A percentile compares a stretch with the other conserved stretches of the same genome.
These are phyloP conservation scores for Paracamarosporium sp. DNA, from an alignment of 2,329 filamentous ascomycete species.

Conservation along the genomic window DNA sequence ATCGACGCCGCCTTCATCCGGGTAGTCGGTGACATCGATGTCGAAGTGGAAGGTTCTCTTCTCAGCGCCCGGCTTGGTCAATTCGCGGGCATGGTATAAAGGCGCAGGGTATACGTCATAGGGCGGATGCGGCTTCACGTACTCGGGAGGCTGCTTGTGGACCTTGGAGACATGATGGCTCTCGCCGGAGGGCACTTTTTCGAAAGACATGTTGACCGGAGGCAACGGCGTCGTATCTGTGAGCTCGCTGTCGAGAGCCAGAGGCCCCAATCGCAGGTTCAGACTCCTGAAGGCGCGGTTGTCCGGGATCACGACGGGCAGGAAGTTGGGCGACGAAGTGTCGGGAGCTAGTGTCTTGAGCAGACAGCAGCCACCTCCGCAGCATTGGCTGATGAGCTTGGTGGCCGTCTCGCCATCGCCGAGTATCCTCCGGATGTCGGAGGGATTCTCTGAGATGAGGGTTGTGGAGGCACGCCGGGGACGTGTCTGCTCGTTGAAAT, in stretches of 20 bases:
- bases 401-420: constrained; percentile 63
- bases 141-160: constrained; percentile 76
- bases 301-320: constrained; percentile 68
- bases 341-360: constrained; percentile 61
- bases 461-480: constrained; percentile 72
- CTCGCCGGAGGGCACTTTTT: constrained; percentile 59
- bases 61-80: constrained; percentile 87
- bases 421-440: constrained; percentile 65
- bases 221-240: constrained; percentile 76
- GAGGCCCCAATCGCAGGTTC: constrained; percentile 74
- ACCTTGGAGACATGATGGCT: constrained; percentile 51
- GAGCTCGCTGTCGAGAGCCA: constrained; percentile 73
- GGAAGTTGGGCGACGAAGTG: constrained; percentile 50
- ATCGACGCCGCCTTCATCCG: constrained; percentile 80
- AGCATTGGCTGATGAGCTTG: constrained; percentile 67
- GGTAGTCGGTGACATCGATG: constrained; percentile 94
- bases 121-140: constrained; percentile 93
- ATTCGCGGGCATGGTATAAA: constrained; percentile 81
- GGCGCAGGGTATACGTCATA: constrained; percentile 92
- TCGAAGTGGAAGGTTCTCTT: constrained; percentile 99
- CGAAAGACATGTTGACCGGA: constrained; percentile 75
- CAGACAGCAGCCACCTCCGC: constrained; percentile 70
- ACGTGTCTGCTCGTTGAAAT: constrained; percentile 44
- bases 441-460: constrained; percentile 65
- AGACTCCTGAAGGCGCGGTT: constrained; percentile 86